Evolutionary conservation across 2,329 filamentous ascomycete genomes (phyloP).

Genomic region (Penicillium sp.): DNA sequence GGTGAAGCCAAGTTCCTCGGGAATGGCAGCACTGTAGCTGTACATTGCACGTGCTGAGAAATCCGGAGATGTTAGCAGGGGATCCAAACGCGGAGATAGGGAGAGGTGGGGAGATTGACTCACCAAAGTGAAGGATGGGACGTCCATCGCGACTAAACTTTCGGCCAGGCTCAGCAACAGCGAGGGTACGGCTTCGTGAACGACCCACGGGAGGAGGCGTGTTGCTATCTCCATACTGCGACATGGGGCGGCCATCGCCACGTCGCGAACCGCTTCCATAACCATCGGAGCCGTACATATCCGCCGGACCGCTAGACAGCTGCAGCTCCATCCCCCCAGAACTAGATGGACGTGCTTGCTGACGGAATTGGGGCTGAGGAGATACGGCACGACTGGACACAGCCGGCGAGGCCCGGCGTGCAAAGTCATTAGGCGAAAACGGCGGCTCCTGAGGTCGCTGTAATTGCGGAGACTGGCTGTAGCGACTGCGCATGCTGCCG

Average conservation of each 20-base stretch:
- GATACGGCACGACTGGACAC: constrained; percentile 42
- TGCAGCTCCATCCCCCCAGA: constrained; percentile 60
- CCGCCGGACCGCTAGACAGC: constrained; percentile 51
- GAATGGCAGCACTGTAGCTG: constrained; percentile 88
- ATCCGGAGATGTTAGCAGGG: constrained; percentile 13
- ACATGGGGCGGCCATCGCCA: constrained; percentile 46
- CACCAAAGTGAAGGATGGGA: constrained; percentile 88
- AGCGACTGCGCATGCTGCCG: constrained; percentile 37
- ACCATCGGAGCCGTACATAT: constrained; percentile 46
- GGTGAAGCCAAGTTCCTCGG: constrained; percentile 84
- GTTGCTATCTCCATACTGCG: constrained; percentile 45
- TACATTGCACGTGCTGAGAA: constrained; percentile 80
- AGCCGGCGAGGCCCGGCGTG: constrained; percentile 34
- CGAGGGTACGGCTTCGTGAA: constrained; percentile 74
- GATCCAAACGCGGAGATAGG: too few species aligned
- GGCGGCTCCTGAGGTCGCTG: constrained; percentile 34
- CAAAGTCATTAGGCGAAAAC: constrained; percentile 42
- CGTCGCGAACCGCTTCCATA: constrained; percentile 33
- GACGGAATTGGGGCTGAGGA: constrained; percentile 49
- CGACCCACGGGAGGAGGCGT: constrained; percentile 48
- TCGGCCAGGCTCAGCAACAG: constrained; percentile 60
- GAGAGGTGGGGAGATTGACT: constrained; percentile 35
- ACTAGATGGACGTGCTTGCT: constrained; percentile 46
- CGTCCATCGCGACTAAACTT: constrained; percentile 81
- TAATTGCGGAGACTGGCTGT: constrained; percentile 34